phyloP scores from a whole-genome alignment of 768 basidiomycete genomes.

The Russula griseocarnosa region DNA sequence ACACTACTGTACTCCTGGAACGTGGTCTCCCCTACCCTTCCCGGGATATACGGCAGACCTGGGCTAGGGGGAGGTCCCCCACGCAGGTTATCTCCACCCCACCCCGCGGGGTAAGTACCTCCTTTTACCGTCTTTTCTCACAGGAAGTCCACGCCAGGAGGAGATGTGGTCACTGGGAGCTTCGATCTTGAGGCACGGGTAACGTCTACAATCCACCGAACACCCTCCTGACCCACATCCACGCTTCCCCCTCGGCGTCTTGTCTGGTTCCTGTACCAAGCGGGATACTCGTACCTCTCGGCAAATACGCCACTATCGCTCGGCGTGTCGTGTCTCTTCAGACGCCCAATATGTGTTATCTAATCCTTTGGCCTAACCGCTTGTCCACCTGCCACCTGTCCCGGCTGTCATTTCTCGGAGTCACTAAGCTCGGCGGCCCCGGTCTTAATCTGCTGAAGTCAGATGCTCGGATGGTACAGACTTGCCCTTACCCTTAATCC shows the following conservation, averaged over 20 bases:
- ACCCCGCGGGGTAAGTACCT: not conserved
- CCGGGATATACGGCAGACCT: not conserved
- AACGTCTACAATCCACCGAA: not conserved
- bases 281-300: not conserved
- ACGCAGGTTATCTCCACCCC: not conserved
- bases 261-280: not conserved
- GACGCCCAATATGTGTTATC: constrained; percentile 5
- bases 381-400: not conserved
- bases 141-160: not conserved
- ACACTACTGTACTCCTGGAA: too few species aligned
- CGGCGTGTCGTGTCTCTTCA: not conserved
- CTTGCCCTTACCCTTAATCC: not conserved
- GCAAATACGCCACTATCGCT: constrained; percentile 4
- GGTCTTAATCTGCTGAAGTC: not conserved
- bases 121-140: not conserved
- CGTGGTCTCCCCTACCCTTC: not conserved
- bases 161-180: not conserved
- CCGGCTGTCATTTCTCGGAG: not conserved
- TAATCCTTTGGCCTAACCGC: not conserved
- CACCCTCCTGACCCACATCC: not conserved
- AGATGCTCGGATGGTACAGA: not conserved
- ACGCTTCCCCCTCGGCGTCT: not conserved
- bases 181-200: not conserved
- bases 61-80: not conserved
- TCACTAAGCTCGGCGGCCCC: not conserved